Base-by-base conservation (phyloP, 169 alveolate genomes). In the Theileria orientalis region DNA sequence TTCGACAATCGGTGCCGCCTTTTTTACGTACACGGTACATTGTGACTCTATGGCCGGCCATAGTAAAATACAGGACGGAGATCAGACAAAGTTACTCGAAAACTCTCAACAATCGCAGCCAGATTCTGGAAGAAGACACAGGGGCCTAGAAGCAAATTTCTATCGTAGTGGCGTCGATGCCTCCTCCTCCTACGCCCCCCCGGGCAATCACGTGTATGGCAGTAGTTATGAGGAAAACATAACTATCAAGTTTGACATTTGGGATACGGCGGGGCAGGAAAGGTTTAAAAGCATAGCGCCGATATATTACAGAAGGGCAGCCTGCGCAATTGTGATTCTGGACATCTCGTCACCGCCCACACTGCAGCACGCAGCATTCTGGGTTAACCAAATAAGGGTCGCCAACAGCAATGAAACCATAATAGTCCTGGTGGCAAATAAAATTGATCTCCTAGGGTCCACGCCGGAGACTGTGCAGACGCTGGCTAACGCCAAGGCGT, bases 181-280 rank as follows among this genome's bases (percentile, higher is more conserved):
- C 8, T 51, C 61, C 25, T 21, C 61, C 3, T 5, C 61, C 3
- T 37, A 37, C 44, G 5, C 44, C 5, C 44, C 5, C 5, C 5
- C 44, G 16, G 9, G 9, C 44, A 37, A 37, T 37, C 5, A 37
- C 44, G 5, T 7, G 16, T 37, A 7, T 7, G 9, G 25, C 2
- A 25, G 23, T 13, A 56, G 6, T 25, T 27, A 56, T 56, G 66
- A 56, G 0, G 66, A 56, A 25, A 57, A 72, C 19, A 73, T 73
- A 40, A 63, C 83, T 42, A 87, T 94, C 56, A 92, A 92, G 69
- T 85, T 92, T 66, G 95, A 92, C 73, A 91, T 94, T 54, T 94
- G 96, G 94, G 98, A 94, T 83, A 94, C 98, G 7, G 97, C 98
- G 21, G 98, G 98, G 29, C 93, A 94, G 85, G 98, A 94, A 76